Percentiles rank a stretch among this genome's conserved stretches.
phyloP scores from a whole-genome alignment of 1,139 yeast genomes.

The Candida anutae region DNA sequence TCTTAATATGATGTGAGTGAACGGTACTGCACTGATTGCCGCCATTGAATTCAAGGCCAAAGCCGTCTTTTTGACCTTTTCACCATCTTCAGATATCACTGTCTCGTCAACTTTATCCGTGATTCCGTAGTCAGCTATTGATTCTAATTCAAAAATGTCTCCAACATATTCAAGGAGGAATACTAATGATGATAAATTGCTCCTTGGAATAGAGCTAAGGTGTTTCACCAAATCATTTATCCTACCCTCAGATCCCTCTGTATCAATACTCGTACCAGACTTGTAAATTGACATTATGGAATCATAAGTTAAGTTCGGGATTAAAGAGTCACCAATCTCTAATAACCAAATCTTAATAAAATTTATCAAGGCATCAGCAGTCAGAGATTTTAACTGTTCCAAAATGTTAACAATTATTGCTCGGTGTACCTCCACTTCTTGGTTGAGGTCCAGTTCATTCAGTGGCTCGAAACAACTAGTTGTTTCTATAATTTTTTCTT shows the following conservation, averaged over 20 bases:
- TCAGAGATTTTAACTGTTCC: constrained; percentile 9
- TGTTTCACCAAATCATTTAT: constrained; percentile 17
- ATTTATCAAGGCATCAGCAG: constrained; percentile 14
- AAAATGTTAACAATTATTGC: constrained; percentile 17
- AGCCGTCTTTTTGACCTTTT: constrained; percentile 8
- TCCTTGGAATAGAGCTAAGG: constrained; percentile 31
- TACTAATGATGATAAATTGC: constrained; percentile 33
- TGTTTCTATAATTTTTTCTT: constrained; percentile 20
- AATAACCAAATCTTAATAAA: constrained; percentile 36
- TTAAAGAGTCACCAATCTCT: constrained; percentile 35
- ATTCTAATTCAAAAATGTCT: constrained; percentile 16
- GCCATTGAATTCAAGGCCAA: constrained; percentile 28
- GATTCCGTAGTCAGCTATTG: constrained; percentile 21
- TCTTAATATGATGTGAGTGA: constrained; percentile 33
- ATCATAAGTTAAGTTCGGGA: constrained; percentile 39
- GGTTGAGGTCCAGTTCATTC: constrained; percentile 7
- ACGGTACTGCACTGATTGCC: constrained; percentile 31
- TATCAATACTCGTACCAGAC: constrained; percentile 3
- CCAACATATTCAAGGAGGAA: constrained; percentile 31
- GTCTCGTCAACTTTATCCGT: constrained; percentile 18
- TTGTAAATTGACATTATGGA: constrained; percentile 20
- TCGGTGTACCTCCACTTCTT: constrained; percentile 17
- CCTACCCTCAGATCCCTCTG: constrained; percentile 3
- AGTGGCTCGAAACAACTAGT: constrained; percentile 15
- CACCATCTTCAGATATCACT: constrained; percentile 4